Base-by-base conservation (phyloP, 2,329 filamentous ascomycete species). In the Talaromyces sp. region DNA sequence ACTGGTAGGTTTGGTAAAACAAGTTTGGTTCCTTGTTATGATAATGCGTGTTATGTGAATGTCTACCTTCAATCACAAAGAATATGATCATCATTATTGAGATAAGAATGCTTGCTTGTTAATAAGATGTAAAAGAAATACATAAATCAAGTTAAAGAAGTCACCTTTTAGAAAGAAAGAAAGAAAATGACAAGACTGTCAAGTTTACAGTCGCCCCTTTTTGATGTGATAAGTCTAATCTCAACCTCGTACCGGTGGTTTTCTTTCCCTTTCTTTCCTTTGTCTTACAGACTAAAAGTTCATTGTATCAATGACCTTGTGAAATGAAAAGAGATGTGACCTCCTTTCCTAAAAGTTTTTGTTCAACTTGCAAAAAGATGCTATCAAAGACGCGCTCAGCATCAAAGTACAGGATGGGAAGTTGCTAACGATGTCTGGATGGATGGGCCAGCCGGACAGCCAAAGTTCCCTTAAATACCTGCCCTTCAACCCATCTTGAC, bases 111-210 rank as follows among this genome's bases (percentile, higher is more conserved):
- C 62, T 68, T 36, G 19, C 15, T 25, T 43, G 15, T 45, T 49
- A 19, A 70, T 71, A 49, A 63, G 29, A 22, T 34, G 6, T 22
- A 22, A 56, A 29, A 56, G 13, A 27, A 17, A 29, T 4, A 17
- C 5, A 45, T 45, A 3, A 10, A 27, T 27, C 15, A 17, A 27
- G 47, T 1, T 25, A 22, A 51, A 51, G 25, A 51, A 29, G 15
- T 17, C 13, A 27, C 13, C 22, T 13, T 25, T 47, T 11, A 7
- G 3, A 25, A n/a, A 19, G 3, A 47, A n/a, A n/a, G 15, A 4
- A n/a, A 53, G 27, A 54, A 7, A 34, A 53, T 27, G 5, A 17
- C 45, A 29, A 29, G 15, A 25, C 13, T 51, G 1, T 27, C 17
- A 19, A 43, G 38, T 10, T 34, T 40, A 40, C 1, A 19, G 7